Conservation (phyloP, 495 filamentous ascomycete species). For the Astrothelium macrocarpum region DNA sequence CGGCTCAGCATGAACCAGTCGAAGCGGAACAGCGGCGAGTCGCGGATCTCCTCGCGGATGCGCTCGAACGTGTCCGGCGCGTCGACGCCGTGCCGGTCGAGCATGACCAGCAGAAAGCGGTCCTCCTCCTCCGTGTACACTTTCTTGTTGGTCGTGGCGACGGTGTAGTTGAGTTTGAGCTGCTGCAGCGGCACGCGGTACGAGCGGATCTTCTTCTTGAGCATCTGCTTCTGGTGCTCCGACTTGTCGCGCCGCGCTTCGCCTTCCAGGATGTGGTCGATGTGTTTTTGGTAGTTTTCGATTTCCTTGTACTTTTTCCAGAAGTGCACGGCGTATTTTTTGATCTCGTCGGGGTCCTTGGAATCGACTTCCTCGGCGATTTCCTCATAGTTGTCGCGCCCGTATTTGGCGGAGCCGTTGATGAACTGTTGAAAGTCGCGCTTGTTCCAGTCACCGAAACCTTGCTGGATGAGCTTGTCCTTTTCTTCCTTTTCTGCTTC, state of each 20-base stretch:
- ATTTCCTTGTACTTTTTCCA: conserved; percentile 90
- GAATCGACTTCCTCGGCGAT: conserved; percentile 88
- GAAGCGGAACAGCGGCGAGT: conserved; percentile 91
- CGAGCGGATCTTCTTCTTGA: conserved; percentile 87
- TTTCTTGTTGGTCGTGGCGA: conserved; percentile 99
- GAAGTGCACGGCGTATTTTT: conserved; percentile 84
- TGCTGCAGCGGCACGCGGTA: conserved; percentile 96
- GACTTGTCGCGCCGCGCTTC: conserved; percentile 83
- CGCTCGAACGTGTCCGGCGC: conserved; percentile 32
- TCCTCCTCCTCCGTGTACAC: conserved; percentile 99
- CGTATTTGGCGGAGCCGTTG: conserved; percentile 87
- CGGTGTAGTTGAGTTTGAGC: conserved; percentile 95
- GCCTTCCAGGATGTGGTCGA: conserved; percentile 78
- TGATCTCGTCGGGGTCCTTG: conserved; percentile 76
- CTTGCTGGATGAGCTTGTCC: conserved; percentile 63
- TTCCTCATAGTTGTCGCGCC: conserved; percentile 67
- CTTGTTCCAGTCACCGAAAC: conserved; percentile 90
- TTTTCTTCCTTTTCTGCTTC: conserved; percentile 87
- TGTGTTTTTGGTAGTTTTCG: conserved; percentile 73
- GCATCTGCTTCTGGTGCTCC: conserved; percentile 86
- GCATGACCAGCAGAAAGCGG: conserved; percentile 84
- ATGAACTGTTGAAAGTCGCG: conserved; percentile 98
- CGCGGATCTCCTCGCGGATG: conserved; percentile 56
- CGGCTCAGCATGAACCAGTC: conserved; percentile 98
- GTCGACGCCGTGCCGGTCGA: conserved; percentile 76